Evolutionary conservation across 805 yeast species (phyloP).

Genomic region (Blastobotrys terrestris): DNA sequence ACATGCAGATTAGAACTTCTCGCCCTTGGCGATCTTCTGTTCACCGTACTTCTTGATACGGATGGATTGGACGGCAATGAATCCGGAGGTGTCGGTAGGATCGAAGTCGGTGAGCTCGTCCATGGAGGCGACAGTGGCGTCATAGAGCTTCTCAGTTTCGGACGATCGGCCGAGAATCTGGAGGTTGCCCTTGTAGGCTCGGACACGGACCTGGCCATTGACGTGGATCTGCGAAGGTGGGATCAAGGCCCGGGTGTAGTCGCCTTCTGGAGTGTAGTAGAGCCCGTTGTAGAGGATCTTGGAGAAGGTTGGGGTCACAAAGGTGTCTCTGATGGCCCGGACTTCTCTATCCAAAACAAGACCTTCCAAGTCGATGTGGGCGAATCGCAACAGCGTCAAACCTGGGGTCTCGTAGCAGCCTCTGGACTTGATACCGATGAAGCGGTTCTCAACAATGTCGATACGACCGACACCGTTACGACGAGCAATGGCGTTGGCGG

Average conservation of each 20-base stretch:
- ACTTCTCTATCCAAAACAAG: slow-evolving; percentile 96
- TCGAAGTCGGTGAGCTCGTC: slow-evolving; percentile 97
- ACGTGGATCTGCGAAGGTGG: slow-evolving; percentile 92
- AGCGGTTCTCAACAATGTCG: slow-evolving; percentile 98
- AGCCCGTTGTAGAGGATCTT: slow-evolving; percentile 92
- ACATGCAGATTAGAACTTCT: slow-evolving; percentile 26
- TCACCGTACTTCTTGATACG: slow-evolving; percentile 98
- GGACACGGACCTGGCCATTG: slow-evolving; percentile 92
- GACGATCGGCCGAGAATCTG: slow-evolving; percentile 89
- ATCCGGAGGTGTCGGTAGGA: slow-evolving; percentile 95
- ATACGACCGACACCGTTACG: slow-evolving; percentile 99
- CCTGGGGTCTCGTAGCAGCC: slow-evolving; percentile 99
- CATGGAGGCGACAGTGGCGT: slow-evolving; percentile 98
- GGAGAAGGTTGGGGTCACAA: slow-evolving; percentile 89
- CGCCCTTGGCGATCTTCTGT: slow-evolving; percentile 78
- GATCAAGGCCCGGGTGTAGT: slow-evolving; percentile 72
- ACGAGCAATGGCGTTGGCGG: slow-evolving; percentile 93
- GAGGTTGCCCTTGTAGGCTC: slow-evolving; percentile 86
- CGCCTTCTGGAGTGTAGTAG: slow-evolving; percentile 98
- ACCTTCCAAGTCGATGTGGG: slow-evolving; percentile 97
- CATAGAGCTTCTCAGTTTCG: slow-evolving; percentile 92
- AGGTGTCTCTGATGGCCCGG: slow-evolving; percentile 91
- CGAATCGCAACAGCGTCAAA: slow-evolving; percentile 83
- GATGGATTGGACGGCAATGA: slow-evolving; percentile 96
- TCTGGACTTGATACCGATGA: slow-evolving; percentile 97